A percentile compares a stretch with the other conserved stretches of the same genome.
These are phyloP conservation scores for Pittosporum tobira DNA, from an alignment of 129 eudicot genomes.

Conservation along the genomic window DNA sequence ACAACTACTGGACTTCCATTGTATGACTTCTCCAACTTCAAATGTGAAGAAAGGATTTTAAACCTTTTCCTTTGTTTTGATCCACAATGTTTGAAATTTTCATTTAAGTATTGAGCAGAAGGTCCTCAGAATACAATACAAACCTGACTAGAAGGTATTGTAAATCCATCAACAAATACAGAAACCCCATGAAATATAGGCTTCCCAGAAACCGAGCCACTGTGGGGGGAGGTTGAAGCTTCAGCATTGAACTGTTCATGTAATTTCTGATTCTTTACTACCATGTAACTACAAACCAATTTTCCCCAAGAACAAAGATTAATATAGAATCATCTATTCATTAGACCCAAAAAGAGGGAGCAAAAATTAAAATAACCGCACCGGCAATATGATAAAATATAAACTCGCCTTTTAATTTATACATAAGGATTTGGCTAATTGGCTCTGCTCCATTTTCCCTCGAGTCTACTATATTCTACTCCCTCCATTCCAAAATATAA, in stretches of 20 bases:
- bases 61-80: neutral
- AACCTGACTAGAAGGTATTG: conserved; percentile 95
- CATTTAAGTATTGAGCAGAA: neutral
- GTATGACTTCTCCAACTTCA: neutral
- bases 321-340: neutral
- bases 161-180: conserved; percentile 89
- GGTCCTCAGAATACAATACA: conserved; percentile 7
- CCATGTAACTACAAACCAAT: conserved; percentile 65
- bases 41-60: neutral
- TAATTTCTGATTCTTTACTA: conserved; percentile 73
- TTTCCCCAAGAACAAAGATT: conserved; percentile 6
- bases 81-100: neutral
- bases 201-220: conserved; percentile 36
- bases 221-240: conserved; percentile 59
- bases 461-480: neutral
- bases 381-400: neutral
- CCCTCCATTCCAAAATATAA: too few relatives aligned
- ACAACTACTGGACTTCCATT: neutral
- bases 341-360: neutral
- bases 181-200: conserved; percentile 82
- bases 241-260: conserved; percentile 80
- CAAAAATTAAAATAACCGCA: neutral
- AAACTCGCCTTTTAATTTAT: neutral
- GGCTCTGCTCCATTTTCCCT: neutral
- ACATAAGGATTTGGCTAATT: too few relatives aligned